Base-by-base conservation (phyloP, 768 basidiomycete species). In the Neoboletus subvelutipes region DNA sequence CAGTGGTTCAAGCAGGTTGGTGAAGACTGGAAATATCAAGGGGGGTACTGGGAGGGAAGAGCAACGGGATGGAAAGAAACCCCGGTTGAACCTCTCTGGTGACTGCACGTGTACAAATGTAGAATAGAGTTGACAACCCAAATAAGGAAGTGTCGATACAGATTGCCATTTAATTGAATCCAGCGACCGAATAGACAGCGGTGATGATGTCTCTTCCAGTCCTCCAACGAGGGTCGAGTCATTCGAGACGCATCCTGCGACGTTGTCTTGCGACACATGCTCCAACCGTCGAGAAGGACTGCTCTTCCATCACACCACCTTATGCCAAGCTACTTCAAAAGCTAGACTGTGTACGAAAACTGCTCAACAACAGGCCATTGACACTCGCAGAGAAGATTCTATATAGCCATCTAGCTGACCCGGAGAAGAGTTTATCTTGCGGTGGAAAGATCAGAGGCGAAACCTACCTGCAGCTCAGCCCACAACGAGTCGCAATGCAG, bases 321-420 rank as follows among this genome's bases (percentile, higher is more conserved):
- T 98, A 97, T 73, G 58, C 80, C 2, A 71, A 73, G 40, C 79
- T 98, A 37, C 78, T 90, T 34, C 67, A 80, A 63, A 94, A 88
- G 48, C 82, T 97, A 54, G 77, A 82, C 52, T 74, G 74, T 51
- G 91, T 93, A 52, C 84, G 90, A 43, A 70, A 79, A 53, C 73
- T 90, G 45, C 80, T 98, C 54, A 75, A 79, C 63, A 78, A 84
- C 62, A 79, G 87, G 52, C 95, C 94, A 37, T 76, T 99, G 53
- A 93, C 94, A 3, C 80, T 99, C n/a, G 89, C 95, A 22, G 97
- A 99, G 75, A 99, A 99, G 80, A 95, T 98, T 42, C 80, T 99
- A 31, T 98, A 97, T 75, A 88, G 92, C 65, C 97, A 99, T 74
- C 77, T 98, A 53, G 75, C 83, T 60, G 83, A 96, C 63, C 92